phyloP scores from a whole-genome alignment of 176 grass and related monocot genomes.

The Microstegium vimineum region DNA sequence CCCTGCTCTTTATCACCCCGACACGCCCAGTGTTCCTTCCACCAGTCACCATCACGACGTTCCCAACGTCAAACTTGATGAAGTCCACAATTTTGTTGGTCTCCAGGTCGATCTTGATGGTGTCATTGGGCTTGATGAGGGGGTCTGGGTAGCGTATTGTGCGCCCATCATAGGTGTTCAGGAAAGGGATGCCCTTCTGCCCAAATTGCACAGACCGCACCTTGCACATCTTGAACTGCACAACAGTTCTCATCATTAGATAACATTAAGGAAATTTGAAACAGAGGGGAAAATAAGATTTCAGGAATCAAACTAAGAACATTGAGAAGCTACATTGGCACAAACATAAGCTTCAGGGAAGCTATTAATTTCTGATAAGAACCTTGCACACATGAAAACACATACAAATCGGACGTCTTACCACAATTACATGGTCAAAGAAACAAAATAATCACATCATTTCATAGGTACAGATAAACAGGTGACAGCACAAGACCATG shows the following conservation, averaged over 20 bases:
- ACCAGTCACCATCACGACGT: slow-evolving; percentile 49
- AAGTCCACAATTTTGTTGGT: slow-evolving; percentile 45
- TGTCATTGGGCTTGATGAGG: slow-evolving; percentile 48
- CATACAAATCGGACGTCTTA: background rate
- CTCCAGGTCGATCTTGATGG: slow-evolving; percentile 47
- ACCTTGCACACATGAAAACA: background rate
- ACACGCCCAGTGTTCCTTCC: slow-evolving; percentile 48
- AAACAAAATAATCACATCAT: background rate
- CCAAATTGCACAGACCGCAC: slow-evolving; percentile 49
- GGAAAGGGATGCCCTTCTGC: slow-evolving; percentile 49
- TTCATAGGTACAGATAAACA: background rate
- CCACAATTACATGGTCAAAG: background rate
- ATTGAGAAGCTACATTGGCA: background rate
- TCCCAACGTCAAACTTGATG: slow-evolving; percentile 55
- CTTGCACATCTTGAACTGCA: slow-evolving; percentile 50
- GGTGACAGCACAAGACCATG: background rate
- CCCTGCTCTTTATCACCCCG: slow-evolving; percentile 49
- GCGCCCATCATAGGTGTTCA: slow-evolving; percentile 44
- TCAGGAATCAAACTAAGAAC: background rate
- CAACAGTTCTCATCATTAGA: background rate
- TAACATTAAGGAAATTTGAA: background rate
- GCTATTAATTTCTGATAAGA: background rate
- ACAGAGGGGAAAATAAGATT: background rate
- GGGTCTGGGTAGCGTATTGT: slow-evolving; percentile 51
- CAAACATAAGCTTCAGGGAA: background rate